Evolutionary conservation across 164 flowering plant species (phyloP), one percentile per base, ranked within the genome.

Genomic region (Stephania japonica): DNA sequence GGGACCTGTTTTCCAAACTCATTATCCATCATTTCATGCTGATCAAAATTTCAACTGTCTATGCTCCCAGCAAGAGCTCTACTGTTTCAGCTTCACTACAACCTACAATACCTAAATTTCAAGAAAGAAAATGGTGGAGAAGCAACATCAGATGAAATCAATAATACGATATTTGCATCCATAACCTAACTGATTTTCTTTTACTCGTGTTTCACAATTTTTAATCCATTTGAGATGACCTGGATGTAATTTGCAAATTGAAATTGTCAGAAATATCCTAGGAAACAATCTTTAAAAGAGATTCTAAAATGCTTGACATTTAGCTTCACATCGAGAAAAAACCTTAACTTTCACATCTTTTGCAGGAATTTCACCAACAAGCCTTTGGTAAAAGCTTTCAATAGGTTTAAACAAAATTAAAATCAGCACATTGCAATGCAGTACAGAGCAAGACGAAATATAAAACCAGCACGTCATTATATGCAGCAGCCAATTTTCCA

Each of bases 401-500:
- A 24, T 8, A 5, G 67, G 67, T 18, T 24, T 11, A 24, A 64
- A 24, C 41, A 23, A 64, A 14, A 64, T 8, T 38, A 24, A 64
- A 64, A 25, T 26, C 67, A 64, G 41, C 16, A 24, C 53, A 47
- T 13, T 44, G 50, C 50, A 44, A 24, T 64, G 19, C 67, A 64
- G 12, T 64, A 26, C 12, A 24, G 14, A 64, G 67, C 38, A 44
- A 44, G 6, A 24, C 8, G 18, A 70, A 70, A 25, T 18, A 59
- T 59, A 21, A 47, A 78, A 74, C 66, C 69, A 78, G 80, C 74
- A 80, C 76, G 73, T 76, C 80, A 77, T 68, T 72, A 72, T 73
- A 78, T 73, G 81, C 59, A 82, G 78, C 59, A 82, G 77, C 75
- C 73, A 71, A 69, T 75, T 76, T 70, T 63, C 75, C 73, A 75